A percentile compares a stretch with the other conserved stretches of the same genome.
These are phyloP conservation scores for Lactarius deliciosus DNA, from an alignment of 768 basidiomycete species.

Conservation along the genomic window DNA sequence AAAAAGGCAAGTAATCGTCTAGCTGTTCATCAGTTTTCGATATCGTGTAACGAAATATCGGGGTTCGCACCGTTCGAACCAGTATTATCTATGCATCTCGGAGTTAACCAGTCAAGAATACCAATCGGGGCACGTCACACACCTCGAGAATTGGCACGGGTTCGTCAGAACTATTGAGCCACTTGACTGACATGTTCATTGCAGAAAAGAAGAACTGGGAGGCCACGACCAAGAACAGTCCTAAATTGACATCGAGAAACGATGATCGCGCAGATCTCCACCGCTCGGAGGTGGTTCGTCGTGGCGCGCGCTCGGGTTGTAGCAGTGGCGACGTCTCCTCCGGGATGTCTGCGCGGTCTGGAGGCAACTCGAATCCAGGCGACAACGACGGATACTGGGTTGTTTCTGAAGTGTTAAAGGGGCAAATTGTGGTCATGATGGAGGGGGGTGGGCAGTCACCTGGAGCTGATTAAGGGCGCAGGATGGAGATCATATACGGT, in stretches of 20 bases:
- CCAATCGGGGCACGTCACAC: background rate
- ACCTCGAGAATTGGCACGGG: slow-evolving; percentile 1
- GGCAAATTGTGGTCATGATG: background rate
- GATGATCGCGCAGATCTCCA: background rate
- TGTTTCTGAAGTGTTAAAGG: background rate
- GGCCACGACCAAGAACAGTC: background rate
- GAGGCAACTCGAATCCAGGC: background rate
- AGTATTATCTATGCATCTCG: slow-evolving; percentile 45
- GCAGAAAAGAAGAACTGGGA: background rate
- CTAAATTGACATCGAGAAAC: background rate
- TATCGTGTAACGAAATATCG: background rate
- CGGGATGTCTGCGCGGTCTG: background rate
- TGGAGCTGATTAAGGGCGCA: background rate
- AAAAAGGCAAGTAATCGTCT: slow-evolving; percentile 53
- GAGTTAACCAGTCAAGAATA: background rate
- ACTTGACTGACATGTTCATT: background rate
- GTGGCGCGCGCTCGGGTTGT: background rate
- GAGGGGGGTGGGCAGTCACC: background rate
- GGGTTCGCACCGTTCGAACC: slow-evolving; percentile 54
- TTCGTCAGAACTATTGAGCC: background rate
- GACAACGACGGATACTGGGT: background rate
- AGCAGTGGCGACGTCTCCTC: background rate
- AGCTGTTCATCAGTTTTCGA: background rate
- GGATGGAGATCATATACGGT: background rate
- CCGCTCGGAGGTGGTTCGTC: background rate